phyloP scores from a whole-genome alignment of 2,329 filamentous ascomycete genomes.

The Aspergillus fijiensis region DNA sequence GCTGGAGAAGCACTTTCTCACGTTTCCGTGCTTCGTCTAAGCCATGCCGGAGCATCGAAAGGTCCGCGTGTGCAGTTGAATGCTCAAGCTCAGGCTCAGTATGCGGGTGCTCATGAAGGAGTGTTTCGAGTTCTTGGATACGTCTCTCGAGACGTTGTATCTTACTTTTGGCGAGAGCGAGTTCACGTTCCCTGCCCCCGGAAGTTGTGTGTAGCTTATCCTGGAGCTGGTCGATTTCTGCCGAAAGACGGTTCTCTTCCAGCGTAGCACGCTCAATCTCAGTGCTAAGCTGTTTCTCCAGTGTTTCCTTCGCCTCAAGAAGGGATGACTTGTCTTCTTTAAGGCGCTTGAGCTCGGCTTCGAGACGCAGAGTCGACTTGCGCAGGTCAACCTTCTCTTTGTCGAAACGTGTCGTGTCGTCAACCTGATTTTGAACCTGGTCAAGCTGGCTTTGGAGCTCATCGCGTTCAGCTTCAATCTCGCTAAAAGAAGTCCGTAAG shows the following conservation, averaged over 20 bases:
- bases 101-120: conserved; percentile 56
- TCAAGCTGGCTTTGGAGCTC: conserved; percentile 63
- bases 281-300: conserved; percentile 64
- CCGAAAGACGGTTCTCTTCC: conserved; percentile 62
- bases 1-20: conserved; percentile 64
- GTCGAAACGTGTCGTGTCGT: conserved; percentile 61
- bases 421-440: conserved; percentile 54
- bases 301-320: conserved; percentile 55
- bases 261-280: conserved; percentile 65
- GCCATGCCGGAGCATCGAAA: conserved; percentile 63
- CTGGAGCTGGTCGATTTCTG: conserved; percentile 52
- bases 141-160: conserved; percentile 64
- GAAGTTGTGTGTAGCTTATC: conserved; percentile 48
- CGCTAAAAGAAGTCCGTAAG: conserved; percentile 56
- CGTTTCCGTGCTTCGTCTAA: conserved; percentile 64
- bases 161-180: conserved; percentile 57
- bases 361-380: conserved; percentile 65
- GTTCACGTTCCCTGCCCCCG: conserved; percentile 49
- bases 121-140: conserved; percentile 50
- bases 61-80: conserved; percentile 45
- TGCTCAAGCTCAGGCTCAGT: conserved; percentile 35
- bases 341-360: conserved; percentile 64
- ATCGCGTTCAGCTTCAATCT: conserved; percentile 64
- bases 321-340: conserved; percentile 63
- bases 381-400: conserved; percentile 69